Conservation (phyloP, 305 asterid species). For the Solanum aculeatissimum region DNA sequence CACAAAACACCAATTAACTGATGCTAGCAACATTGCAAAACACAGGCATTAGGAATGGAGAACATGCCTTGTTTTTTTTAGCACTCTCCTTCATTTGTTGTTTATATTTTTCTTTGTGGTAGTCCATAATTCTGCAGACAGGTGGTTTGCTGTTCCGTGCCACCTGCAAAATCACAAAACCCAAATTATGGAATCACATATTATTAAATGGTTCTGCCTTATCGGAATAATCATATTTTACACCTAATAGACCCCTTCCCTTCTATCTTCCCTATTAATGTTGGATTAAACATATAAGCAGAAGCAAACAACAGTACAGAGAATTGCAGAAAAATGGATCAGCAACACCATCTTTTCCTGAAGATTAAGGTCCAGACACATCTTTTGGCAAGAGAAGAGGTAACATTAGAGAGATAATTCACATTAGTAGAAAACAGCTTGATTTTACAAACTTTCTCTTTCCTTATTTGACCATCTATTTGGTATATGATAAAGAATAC, state of each 20-base stretch:
- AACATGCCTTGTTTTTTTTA: slow-evolving; percentile 40
- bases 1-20: background rate
- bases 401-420: background rate
- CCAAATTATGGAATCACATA: background rate
- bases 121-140: slow-evolving; percentile 75
- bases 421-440: background rate
- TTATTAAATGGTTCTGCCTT: background rate
- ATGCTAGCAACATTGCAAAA: background rate
- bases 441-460: background rate
- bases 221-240: background rate
- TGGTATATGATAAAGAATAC: background rate
- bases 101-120: slow-evolving; percentile 44
- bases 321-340: background rate
- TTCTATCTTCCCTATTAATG: background rate
- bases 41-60: background rate
- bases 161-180: slow-evolving; percentile 40
- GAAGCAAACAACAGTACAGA: background rate
- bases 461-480: background rate
- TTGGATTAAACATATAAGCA: background rate
- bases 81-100: slow-evolving; percentile 53
- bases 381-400: background rate
- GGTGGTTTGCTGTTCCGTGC: slow-evolving; percentile 50
- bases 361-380: background rate
- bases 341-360: background rate
- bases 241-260: background rate